Evolutionary conservation across 306 rosid genomes (phyloP).

Genomic region (Cicer yamashitae): DNA sequence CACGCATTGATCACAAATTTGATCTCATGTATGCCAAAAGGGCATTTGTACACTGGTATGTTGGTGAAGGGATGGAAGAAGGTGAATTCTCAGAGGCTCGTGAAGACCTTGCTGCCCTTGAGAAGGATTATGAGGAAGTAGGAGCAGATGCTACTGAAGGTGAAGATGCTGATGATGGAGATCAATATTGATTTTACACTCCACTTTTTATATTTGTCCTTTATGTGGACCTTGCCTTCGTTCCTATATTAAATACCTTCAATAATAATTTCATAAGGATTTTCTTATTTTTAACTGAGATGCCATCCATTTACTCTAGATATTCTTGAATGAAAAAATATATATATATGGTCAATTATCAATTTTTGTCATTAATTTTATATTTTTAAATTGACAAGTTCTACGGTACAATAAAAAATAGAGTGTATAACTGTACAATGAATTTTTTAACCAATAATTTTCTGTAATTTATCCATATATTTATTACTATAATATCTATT

Average conservation of each 20-base stretch:
- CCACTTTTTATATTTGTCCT: conserved; percentile 13
- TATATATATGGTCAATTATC: no score
- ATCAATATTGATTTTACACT: conserved; percentile 58
- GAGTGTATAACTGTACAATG: no score
- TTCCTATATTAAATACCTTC: conserved; percentile 38
- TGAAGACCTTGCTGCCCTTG: conserved; percentile 80
- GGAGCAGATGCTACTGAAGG: conserved; percentile 83
- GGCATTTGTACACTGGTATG: conserved; percentile 90
- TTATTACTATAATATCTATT: no score
- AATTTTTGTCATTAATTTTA: no score
- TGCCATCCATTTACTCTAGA: no score
- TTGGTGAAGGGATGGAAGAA: conserved; percentile 94
- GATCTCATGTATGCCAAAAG: conserved; percentile 64
- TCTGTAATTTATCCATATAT: no score
- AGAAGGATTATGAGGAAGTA: conserved; percentile 84
- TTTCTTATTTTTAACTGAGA: no score
- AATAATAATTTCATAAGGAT: not conserved
- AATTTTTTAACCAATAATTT: no score
- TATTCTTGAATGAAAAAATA: no score
- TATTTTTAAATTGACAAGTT: no score
- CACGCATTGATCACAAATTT: conserved; percentile 58
- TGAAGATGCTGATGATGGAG: conserved; percentile 75
- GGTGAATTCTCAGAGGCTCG: conserved; percentile 96
- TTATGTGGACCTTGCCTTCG: conserved; percentile 11
- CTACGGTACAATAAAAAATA: no score